Evolutionary conservation across 208 protist species (phyloP), one percentile per base, ranked within the genome.

Genomic region (Crithidia acanthocephali): DNA sequence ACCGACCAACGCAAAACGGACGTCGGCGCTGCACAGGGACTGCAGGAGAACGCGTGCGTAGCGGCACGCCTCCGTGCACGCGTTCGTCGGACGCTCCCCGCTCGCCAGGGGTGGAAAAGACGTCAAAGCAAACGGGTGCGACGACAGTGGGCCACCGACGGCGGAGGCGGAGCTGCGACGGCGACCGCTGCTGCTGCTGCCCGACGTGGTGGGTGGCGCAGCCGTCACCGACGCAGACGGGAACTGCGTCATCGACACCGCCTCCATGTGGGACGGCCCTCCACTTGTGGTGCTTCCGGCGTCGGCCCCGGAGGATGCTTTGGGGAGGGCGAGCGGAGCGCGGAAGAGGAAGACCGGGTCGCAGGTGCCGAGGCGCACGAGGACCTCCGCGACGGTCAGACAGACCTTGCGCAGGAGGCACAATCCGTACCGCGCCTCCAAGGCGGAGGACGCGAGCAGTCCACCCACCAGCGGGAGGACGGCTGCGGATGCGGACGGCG

Each of bases 331-430:
- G 56, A 37, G 11, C 28, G 65, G 35, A 6, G 45, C 45, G 45
- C 72, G 68, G 72, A 59, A 78, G 45, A 84, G 74, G 66, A 89
- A 90, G 5, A 66, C 64, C 0, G 76, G 50, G 42, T 95, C 85
- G 48, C 78, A 78, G 7, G 76, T 70, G 11, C 81, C 83, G 48
- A 92, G 67, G 11, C 64, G 48, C 13, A 88, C 80, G 15, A 95
- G 76, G 18, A 87, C 67, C 59, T 95, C 87, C 13, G 84, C 85
- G 9, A 92, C 66, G 3, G 85, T 57, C 42, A 95, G 66, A 42
- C 84, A 78, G 22, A 93, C 66, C 51, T 83, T 84, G 8, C 70
- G 80, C 0, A 86, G 72, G 27, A 93, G 81, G 20, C 77, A 74
- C 22, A 71, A 30, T 8, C 90, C 90, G 48, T 91, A 89, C 30